Conservation (phyloP, 2,329 filamentous ascomycete species). For the Acarospora socialis region DNA sequence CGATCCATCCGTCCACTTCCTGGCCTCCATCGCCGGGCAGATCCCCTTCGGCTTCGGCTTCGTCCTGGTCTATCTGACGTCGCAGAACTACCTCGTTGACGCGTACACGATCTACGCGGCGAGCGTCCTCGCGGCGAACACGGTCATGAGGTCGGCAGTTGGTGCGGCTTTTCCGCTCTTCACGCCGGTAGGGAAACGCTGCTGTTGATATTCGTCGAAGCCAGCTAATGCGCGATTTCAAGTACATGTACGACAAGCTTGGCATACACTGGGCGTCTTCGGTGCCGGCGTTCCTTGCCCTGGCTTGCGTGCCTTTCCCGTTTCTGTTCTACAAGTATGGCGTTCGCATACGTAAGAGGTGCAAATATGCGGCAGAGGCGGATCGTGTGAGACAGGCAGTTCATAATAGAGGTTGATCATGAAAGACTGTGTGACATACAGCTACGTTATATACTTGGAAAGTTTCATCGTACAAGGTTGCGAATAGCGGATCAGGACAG, state of each 20-base stretch:
- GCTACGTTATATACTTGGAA: too few relatives aligned
- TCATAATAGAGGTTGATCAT: too few relatives aligned
- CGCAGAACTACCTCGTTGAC: conserved; percentile 56
- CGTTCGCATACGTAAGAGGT: conserved; percentile 45
- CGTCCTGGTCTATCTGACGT: conserved; percentile 46
- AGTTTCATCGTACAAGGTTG: too few relatives aligned
- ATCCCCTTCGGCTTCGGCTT: conserved; percentile 45
- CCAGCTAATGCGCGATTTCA: conserved; percentile 1
- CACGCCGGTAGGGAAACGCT: conserved; percentile 31
- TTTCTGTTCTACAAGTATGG: conserved; percentile 67
- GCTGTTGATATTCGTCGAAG: conserved; percentile 4
- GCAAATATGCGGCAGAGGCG: conserved; percentile 56
- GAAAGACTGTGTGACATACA: too few relatives aligned
- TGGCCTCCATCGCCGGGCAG: conserved; percentile 33
- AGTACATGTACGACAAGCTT: conserved; percentile 32
- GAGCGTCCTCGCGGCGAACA: conserved; percentile 61
- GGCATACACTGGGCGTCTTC: conserved; percentile 65
- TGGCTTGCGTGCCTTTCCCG: conserved; percentile 59
- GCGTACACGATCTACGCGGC: conserved; percentile 62
- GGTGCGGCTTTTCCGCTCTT: conserved; percentile 73
- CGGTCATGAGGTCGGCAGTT: conserved; percentile 62
- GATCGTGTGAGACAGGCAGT: too few relatives aligned
- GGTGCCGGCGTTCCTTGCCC: conserved; percentile 58
- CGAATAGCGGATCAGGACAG: too few relatives aligned
- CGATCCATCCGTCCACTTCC: conserved; percentile 41